These are phyloP conservation scores for Trichoderma guizhouense DNA, from an alignment of 2,329 filamentous ascomycete genomes.

Conservation along the genomic window DNA sequence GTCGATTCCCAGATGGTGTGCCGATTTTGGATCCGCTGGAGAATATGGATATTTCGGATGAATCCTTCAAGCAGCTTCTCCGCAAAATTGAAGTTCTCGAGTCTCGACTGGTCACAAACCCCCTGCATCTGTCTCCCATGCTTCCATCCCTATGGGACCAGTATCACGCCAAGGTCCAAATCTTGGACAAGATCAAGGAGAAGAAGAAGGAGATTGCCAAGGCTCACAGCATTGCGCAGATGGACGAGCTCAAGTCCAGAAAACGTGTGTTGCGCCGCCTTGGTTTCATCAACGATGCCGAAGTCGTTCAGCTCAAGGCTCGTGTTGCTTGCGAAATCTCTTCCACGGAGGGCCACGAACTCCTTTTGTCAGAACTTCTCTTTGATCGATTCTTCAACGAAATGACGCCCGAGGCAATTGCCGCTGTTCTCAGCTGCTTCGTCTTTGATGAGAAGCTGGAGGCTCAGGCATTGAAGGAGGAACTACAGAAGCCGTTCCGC, in stretches of 20 bases:
- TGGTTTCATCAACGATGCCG: slow-evolving; percentile 91
- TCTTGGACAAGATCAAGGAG: slow-evolving; percentile 76
- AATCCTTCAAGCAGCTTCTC: slow-evolving; percentile 87
- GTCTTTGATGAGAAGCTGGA: slow-evolving; percentile 97
- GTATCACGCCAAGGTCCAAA: slow-evolving; percentile 75
- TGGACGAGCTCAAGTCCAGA: slow-evolving; percentile 93
- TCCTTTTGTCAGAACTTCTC: slow-evolving; percentile 86
- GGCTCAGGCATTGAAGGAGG: slow-evolving; percentile 72
- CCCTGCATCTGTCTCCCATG: slow-evolving; percentile 84
- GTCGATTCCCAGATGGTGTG: slow-evolving; percentile 88
- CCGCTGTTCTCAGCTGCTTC: slow-evolving; percentile 85
- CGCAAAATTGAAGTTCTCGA: slow-evolving; percentile 97
- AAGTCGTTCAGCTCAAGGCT: slow-evolving; percentile 95
- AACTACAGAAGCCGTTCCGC: slow-evolving; percentile 78
- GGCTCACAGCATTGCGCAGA: slow-evolving; percentile 82
- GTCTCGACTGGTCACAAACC: slow-evolving; percentile 81
- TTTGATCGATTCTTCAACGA: slow-evolving; percentile 99
- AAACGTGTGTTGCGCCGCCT: slow-evolving; percentile 93
- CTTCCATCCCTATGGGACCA: slow-evolving; percentile 82
- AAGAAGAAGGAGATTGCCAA: slow-evolving; percentile 83
- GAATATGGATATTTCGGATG: slow-evolving; percentile 92
- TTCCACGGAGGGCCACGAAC: slow-evolving; percentile 83
- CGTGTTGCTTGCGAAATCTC: slow-evolving; percentile 97
- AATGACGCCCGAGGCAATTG: slow-evolving; percentile 80
- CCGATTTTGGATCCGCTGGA: slow-evolving; percentile 89